Evolutionary conservation across 805 yeast species (phyloP), one percentile per base, ranked within the genome.

Genomic region (Candida montana): DNA sequence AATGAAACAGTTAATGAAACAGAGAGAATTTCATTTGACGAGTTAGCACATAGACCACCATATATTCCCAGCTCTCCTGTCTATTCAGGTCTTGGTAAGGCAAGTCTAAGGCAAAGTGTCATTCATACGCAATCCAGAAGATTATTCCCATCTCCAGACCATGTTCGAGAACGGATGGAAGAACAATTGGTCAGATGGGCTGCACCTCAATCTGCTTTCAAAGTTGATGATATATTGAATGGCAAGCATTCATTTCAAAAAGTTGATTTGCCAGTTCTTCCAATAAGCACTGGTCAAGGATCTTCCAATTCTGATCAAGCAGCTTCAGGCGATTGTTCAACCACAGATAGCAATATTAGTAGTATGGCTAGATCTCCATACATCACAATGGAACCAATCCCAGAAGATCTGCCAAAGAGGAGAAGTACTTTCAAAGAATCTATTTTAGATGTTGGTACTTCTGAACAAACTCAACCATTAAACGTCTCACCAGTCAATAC

Each of bases 111-210:
- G 35, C 53, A 56, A n/a, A 42, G 55, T 15, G 57, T 63, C 3
- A 45, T 53, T 7, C 39, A 51, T 9, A 42, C 62, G 24, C 66
- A 63, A 45, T 55, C 58, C 4, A 38, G 51, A 12, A 45, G 71
- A 35, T 18, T 54, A 2, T 48, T 54, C 24, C 67, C 67, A 1
- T 35, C 51, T 4, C 37, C 40, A 15, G 56, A 51, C 40, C 46
- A 53, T 33, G 40, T 62, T 7, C 44, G 54, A 23, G 59, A 56
- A 10, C 44, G 48, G 30, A 63, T 65, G 69, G 71, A 66, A 39
- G 65, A 63, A 10, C 53, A 61, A 35, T 44, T 67, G 29, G 51
- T 62, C 1, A 53, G 69, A 20, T 67, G 67, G 66, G 53, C 62
- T 31, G 57, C 67, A 3, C 54, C 65, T 3, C 51, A 42, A 26